Conservation (phyloP, 495 filamentous ascomycete genomes). For the Penicillium salamii region DNA sequence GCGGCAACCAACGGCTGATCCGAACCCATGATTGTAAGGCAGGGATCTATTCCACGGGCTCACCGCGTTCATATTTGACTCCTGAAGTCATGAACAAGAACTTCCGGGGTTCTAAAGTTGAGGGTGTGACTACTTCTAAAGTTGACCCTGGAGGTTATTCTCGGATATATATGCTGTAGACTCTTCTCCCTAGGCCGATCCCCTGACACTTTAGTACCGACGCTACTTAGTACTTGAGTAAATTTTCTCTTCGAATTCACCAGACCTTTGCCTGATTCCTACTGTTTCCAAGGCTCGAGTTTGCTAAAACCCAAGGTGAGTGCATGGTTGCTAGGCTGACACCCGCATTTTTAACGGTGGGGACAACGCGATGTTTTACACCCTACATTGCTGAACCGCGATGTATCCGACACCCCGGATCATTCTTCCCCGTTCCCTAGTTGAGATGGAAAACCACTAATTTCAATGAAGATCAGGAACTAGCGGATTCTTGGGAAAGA, state of each 20-base stretch:
- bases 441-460: background rate
- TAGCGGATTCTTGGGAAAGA: slow-evolving; percentile 15
- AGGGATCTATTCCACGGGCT: slow-evolving; percentile 2
- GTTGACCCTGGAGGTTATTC: too few species aligned
- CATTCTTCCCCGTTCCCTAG: background rate
- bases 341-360: slow-evolving; percentile 16
- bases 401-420: background rate
- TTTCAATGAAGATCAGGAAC: slow-evolving; percentile 17
- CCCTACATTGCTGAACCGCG: slow-evolving; percentile 24
- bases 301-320: background rate
- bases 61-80: too few species aligned
- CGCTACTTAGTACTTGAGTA: too few species aligned
- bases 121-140: too few species aligned
- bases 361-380: slow-evolving; percentile 6
- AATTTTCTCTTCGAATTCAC: background rate
- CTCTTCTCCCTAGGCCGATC: background rate
- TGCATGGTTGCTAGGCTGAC: slow-evolving; percentile 6
- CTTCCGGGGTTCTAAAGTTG: too few species aligned
- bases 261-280: too few species aligned
- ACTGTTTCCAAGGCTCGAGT: too few species aligned
- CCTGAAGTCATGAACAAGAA: too few species aligned
- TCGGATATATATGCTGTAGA: too few species aligned
- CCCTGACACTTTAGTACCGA: too few species aligned
- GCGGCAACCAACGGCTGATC: slow-evolving; percentile 9
- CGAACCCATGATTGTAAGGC: background rate